These are phyloP conservation scores for Cryptococcus sp. DNA, from an alignment of 1,284 basidiomycete species.

Conservation along the genomic window DNA sequence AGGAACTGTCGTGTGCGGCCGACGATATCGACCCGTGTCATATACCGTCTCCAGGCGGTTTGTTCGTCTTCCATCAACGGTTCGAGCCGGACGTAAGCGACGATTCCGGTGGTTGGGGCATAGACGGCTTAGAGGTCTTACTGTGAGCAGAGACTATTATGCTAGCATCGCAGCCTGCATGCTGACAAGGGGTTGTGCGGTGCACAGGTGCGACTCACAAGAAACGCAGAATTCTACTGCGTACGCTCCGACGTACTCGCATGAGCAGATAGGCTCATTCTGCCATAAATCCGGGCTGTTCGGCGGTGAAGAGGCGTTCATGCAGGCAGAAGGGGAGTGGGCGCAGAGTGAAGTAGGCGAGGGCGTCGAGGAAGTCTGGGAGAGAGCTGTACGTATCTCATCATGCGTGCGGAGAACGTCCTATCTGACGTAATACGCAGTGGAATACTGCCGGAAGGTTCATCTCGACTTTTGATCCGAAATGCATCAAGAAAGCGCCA, in stretches of 20 bases:
- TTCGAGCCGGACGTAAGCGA: constrained; percentile 48
- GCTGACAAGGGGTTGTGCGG: neutral
- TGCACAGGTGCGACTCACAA: constrained; percentile 29
- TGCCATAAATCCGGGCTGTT: constrained; percentile 35
- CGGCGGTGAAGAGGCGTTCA: constrained; percentile 31
- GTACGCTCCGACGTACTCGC: constrained; percentile 31
- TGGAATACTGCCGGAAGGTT: constrained; percentile 51
- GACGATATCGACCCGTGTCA: constrained; percentile 40
- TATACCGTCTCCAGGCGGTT: constrained; percentile 41
- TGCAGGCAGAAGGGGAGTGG: constrained; percentile 48
- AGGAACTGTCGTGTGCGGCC: constrained; percentile 36
- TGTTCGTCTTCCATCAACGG: constrained; percentile 48
- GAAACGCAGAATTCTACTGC: constrained; percentile 8
- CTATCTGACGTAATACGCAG: constrained; percentile 17
- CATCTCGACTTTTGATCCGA: constrained; percentile 42
- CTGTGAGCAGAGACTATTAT: constrained; percentile 32
- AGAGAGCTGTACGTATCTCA: constrained; percentile 47
- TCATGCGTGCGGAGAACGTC: neutral
- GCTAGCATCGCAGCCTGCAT: neutral
- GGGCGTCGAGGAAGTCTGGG: constrained; percentile 53
- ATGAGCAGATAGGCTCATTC: constrained; percentile 48
- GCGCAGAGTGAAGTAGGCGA: constrained; percentile 52
- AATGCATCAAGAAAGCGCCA: constrained; percentile 22
- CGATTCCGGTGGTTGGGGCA: constrained; percentile 49
- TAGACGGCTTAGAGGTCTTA: constrained; percentile 47